Percentiles rank a stretch among this genome's conserved stretches.
Conservation (phyloP, 352 stramenopile species). For the Phytophthora parvispora region DNA sequence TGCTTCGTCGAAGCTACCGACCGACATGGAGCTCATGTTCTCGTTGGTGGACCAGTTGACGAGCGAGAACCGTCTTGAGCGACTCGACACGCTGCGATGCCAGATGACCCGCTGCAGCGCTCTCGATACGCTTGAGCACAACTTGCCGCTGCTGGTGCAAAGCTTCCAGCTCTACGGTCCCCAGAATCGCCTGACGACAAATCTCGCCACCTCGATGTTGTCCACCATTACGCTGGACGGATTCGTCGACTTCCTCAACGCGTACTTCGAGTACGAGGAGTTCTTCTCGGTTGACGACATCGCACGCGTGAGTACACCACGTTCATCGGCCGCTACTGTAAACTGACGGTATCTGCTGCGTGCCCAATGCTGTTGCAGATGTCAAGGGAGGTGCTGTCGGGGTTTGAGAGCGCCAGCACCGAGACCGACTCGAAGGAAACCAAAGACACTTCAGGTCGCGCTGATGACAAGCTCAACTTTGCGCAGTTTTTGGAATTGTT, state of each 20-base stretch:
- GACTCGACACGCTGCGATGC: constrained; percentile 55
- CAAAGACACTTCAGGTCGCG: not conserved
- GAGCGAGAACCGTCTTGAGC: not conserved
- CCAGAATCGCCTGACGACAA: constrained; percentile 24
- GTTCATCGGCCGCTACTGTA: not conserved
- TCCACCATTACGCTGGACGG: constrained; percentile 68
- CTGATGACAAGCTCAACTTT: constrained; percentile 46
- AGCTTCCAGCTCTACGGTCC: constrained; percentile 73
- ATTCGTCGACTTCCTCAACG: constrained; percentile 84
- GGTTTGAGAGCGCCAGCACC: not conserved
- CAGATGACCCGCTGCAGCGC: constrained; percentile 60
- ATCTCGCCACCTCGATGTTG: constrained; percentile 5
- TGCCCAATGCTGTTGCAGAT: constrained; percentile 12
- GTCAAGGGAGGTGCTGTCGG: constrained; percentile 8
- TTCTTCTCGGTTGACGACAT: constrained; percentile 68
- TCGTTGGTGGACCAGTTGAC: constrained; percentile 49
- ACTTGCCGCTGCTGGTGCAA: constrained; percentile 55
- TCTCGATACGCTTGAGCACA: constrained; percentile 58
- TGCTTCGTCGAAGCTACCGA: constrained; percentile 7
- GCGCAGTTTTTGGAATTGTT: constrained; percentile 77
- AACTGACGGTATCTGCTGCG: not conserved
- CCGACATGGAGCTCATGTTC: constrained; percentile 38
- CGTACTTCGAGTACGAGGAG: constrained; percentile 84
- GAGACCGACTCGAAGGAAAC: constrained; percentile 16
- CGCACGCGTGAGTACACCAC: constrained; percentile 30